Evolutionary conservation across 208 protist genomes (phyloP).

Genomic region (Acanthamoeba culbertsoni): DNA sequence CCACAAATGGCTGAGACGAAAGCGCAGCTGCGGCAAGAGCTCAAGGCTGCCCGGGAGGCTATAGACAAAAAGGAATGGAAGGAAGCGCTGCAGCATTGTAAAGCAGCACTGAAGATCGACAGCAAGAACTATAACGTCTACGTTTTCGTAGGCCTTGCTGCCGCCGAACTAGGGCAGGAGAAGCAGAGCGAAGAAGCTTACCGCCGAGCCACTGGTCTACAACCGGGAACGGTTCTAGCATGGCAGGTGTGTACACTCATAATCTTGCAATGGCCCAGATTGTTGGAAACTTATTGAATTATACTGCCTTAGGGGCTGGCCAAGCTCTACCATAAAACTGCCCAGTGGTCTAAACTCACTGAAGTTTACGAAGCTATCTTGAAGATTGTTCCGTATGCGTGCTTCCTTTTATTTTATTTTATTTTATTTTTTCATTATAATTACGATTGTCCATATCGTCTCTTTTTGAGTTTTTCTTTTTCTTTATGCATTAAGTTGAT

Average conservation of each 20-base stretch:
- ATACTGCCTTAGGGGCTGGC: neutral
- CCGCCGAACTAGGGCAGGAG: slow-evolving; percentile 35
- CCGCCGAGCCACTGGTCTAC: neutral
- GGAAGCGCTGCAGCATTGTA: slow-evolving; percentile 52
- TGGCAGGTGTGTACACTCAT: neutral
- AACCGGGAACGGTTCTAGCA: neutral
- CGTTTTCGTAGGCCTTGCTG: neutral
- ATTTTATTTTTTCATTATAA: neutral
- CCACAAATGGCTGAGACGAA: slow-evolving; percentile 20
- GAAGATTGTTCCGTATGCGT: neutral
- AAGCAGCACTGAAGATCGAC: slow-evolving; percentile 18
- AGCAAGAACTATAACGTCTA: slow-evolving; percentile 39
- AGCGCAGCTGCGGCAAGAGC: slow-evolving; percentile 10
- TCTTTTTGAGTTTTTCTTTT: neutral
- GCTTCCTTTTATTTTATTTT: neutral
- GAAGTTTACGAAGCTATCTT: slow-evolving; percentile 39
- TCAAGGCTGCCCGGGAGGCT: slow-evolving; percentile 4
- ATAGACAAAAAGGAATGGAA: slow-evolving; percentile 53
- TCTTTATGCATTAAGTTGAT: too few species aligned
- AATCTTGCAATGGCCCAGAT: neutral
- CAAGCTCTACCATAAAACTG: slow-evolving; percentile 29
- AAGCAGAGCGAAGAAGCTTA: slow-evolving; percentile 40
- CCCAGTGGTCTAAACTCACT: neutral
- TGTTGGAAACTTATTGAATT: neutral
- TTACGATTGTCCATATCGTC: neutral